Evolutionary conservation across 2,329 filamentous ascomycete species (phyloP), one percentile per base, ranked within the genome.

Genomic region (Colletotrichum zoysiae): DNA sequence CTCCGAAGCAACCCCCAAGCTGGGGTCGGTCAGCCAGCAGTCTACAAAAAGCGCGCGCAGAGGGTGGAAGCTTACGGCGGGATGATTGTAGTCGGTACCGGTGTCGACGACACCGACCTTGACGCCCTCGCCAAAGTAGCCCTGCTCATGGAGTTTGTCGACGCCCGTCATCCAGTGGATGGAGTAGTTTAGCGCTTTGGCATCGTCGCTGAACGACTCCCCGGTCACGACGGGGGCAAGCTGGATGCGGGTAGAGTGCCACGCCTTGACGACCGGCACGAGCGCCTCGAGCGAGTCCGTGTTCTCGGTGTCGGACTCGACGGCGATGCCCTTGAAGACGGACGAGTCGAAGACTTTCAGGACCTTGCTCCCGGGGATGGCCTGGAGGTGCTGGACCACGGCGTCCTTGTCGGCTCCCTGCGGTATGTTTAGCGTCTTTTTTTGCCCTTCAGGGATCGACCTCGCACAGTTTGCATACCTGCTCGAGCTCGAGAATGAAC

Each of bases 1-100:
- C 74, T 7, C 86, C 86, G 73, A 86, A 86, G 62, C 85, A 83
- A 8, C 84, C 84, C 26, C 85, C 85, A 9, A 86, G 81, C 70
- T 64, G n/a, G 33, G 3, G 6, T n/a, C 20, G 18, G 9, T 11
- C 20, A 26, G 44, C 18, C 40, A 16, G 11, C 44, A 16, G n/a
- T 5, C 8, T 11, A 26, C 23, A 26, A 26, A 18, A 18, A 14
- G 14, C 18, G 11, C 12, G 2, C 12, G 18, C 2, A 23, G 5
- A 8, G 23, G 8, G 40, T 7, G 50, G 6, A 16, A 4, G 42
- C 73, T 50, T 75, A 82, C 80, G 48, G 81, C 79, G 60, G 78
- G 75, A 60, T 84, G 82, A 1, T 77, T 81, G 59, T 84, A 84
- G 62, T 83, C 81, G 26, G 83, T 77, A 0, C 82, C 82, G 1